Evolutionary conservation across 805 yeast genomes (phyloP), one percentile per base, ranked within the genome.

Genomic region (Lachancea sp.): DNA sequence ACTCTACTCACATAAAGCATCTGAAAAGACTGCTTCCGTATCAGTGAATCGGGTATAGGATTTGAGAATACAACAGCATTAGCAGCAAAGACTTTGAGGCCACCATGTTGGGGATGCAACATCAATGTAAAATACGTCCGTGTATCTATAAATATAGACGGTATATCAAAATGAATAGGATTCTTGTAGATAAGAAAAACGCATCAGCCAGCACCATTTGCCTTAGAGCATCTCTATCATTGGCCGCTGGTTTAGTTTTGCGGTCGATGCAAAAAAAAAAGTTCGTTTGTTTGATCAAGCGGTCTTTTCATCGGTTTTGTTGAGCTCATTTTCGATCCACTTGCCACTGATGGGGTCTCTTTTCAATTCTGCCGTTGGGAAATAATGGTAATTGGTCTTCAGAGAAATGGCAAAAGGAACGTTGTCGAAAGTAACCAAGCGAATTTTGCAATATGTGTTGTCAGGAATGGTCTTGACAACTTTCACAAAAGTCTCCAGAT

Each of bases 301-400:
- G 22, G 46, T 46, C 39, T 57, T 57, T 45, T 57, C 65, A 40
- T 63, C 66, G 20, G 61, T 56, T 38, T 65, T 63, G 51, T 69
- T 69, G 50, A 73, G 71, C 45, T 77, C 79, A 36, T 71, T 66
- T 52, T 76, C 79, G 36, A 70, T 64, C 85, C 85, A 79, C 52
- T 74, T 72, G 10, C 73, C 73, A 6, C 69, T 64, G 5, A 62
- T 68, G 2, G 52, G 53, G 42, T 75, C 71, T 55, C 75, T 78
- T 53, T 70, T 74, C 49, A 81, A 58, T 58, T 81, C 85, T 10
- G 75, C 72, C 2, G 89, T 83, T 37, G 88, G 87, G 70, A 87
- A 89, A 60, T 89, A 89, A 59, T 89, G 96, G 58, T 86, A 85
- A 62, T 86, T 87, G 1, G 95, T 86, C 66, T 87, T 86, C 54